A percentile compares a stretch with the other conserved stretches of the same genome.
Evolutionary conservation across 257 asterid species (phyloP).

Genomic region (Solanum paucissectum): DNA sequence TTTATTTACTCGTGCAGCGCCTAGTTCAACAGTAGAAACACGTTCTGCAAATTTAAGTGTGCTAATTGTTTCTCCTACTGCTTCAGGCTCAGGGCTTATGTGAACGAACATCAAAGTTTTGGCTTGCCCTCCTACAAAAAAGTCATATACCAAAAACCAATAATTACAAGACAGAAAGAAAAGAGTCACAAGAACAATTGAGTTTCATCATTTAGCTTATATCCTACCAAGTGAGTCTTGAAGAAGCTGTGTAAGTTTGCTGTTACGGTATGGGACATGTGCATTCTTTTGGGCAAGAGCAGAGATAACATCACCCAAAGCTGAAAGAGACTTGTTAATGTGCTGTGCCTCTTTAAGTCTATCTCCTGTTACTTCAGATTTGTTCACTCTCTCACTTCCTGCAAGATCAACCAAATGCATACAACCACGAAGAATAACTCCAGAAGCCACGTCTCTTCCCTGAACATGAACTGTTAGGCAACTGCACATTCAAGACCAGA

Average conservation of each 20-base stretch:
- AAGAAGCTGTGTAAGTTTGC: slow-evolving; percentile 93
- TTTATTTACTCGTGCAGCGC: slow-evolving; percentile 91
- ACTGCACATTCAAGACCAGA: slow-evolving; percentile 24
- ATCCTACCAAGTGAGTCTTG: slow-evolving; percentile 95
- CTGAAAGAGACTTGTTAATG: slow-evolving; percentile 87
- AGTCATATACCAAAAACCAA: background rate
- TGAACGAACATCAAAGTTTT: slow-evolving; percentile 97
- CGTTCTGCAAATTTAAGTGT: slow-evolving; percentile 99
- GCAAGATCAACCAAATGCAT: slow-evolving; percentile 99
- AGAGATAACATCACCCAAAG: slow-evolving; percentile 90
- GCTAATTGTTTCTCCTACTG: slow-evolving; percentile 87
- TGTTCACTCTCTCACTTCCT: slow-evolving; percentile 99
- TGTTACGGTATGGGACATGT: slow-evolving; percentile 90
- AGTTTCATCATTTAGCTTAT: background rate
- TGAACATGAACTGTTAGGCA: slow-evolving; percentile 94
- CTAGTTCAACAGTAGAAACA: slow-evolving; percentile 94
- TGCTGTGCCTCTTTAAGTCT: slow-evolving; percentile 96
- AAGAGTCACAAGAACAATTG: background rate
- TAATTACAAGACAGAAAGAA: background rate
- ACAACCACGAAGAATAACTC: slow-evolving; percentile 74
- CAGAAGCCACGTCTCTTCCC: slow-evolving; percentile 81
- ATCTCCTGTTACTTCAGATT: slow-evolving; percentile 95
- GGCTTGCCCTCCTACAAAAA: slow-evolving; percentile 80
- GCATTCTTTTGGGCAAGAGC: slow-evolving; percentile 85
- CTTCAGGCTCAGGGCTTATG: slow-evolving; percentile 89